Evolutionary conservation across 805 yeast genomes (phyloP).

Genomic region (Saccharomycopsis fermentans): DNA sequence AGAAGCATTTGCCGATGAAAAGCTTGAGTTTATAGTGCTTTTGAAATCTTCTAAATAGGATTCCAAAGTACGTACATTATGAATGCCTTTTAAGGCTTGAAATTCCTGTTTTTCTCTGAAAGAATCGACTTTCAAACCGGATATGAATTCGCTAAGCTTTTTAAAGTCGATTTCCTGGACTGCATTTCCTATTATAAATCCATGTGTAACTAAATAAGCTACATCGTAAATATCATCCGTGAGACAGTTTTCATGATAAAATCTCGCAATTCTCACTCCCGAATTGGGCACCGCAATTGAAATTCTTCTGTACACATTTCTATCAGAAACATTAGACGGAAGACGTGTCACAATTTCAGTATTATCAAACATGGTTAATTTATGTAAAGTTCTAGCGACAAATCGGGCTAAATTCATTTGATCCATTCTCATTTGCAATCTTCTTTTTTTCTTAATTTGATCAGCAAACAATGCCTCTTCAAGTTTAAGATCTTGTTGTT

Average conservation of each 20-base stretch:
- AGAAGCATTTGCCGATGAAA: background rate
- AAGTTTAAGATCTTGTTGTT: constrained; percentile 71
- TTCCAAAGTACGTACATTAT: background rate
- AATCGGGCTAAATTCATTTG: background rate
- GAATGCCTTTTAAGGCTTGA: background rate
- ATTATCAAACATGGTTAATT: background rate
- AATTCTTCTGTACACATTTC: background rate
- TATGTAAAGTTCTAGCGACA: background rate
- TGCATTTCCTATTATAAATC: background rate
- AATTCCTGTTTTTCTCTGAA: background rate
- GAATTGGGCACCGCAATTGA: background rate
- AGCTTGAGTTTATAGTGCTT: background rate
- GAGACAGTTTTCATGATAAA: background rate
- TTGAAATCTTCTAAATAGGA: background rate
- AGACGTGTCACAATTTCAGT: background rate
- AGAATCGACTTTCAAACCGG: background rate
- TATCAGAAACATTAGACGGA: background rate
- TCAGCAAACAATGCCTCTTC: constrained; percentile 62
- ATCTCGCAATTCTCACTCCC: background rate
- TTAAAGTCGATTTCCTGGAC: background rate
- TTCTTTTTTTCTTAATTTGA: constrained; percentile 38
- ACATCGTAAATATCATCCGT: background rate
- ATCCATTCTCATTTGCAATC: background rate
- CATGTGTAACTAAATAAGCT: background rate
- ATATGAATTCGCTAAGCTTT: background rate